Evolutionary conservation across 2,329 filamentous ascomycete genomes (phyloP).

Genomic region (Ascochyta rabiei): DNA sequence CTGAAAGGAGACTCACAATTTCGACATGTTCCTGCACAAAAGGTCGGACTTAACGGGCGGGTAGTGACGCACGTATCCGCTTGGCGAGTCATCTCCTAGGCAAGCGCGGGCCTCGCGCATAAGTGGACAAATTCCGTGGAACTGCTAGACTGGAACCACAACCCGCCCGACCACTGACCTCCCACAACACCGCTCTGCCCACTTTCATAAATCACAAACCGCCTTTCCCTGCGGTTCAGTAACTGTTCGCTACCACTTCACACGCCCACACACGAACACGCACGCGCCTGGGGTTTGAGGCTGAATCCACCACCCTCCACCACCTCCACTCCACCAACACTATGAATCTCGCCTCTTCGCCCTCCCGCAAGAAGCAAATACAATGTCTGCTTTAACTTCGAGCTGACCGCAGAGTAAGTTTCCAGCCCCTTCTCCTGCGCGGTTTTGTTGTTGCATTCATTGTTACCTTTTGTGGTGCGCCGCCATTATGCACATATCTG

Average conservation of each 20-base stretch:
- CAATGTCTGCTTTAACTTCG: conserved; percentile 35
- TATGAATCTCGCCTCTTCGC: conserved; percentile 37
- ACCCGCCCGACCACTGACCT: conserved; percentile 7
- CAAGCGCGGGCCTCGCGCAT: conserved; percentile 15
- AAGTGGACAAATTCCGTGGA: conserved; percentile 6
- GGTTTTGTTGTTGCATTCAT: not conserved
- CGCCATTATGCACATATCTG: conserved; percentile 2
- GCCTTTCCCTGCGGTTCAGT: not conserved
- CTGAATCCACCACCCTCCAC: conserved; percentile 16
- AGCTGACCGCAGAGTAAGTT: conserved; percentile 36
- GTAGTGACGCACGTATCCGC: conserved; percentile 11
- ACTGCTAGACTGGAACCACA: conserved; percentile 12
- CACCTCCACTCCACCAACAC: conserved; percentile 8
- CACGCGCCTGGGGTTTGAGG: conserved; percentile 7
- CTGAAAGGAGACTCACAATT: conserved; percentile 4
- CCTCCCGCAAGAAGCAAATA: conserved; percentile 33
- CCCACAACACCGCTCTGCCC: conserved; percentile 19
- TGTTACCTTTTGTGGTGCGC: not conserved
- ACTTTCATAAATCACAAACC: conserved; percentile 10
- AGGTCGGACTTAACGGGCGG: conserved; percentile 10
- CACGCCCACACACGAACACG: conserved; percentile 6
- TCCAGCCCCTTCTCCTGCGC: not conserved
- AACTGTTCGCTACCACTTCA: conserved; percentile 26
- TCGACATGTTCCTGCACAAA: conserved; percentile 14
- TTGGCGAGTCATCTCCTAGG: conserved; percentile 14